phyloP scores from a whole-genome alignment of 805 yeast species.

The Ogataea henricii region DNA sequence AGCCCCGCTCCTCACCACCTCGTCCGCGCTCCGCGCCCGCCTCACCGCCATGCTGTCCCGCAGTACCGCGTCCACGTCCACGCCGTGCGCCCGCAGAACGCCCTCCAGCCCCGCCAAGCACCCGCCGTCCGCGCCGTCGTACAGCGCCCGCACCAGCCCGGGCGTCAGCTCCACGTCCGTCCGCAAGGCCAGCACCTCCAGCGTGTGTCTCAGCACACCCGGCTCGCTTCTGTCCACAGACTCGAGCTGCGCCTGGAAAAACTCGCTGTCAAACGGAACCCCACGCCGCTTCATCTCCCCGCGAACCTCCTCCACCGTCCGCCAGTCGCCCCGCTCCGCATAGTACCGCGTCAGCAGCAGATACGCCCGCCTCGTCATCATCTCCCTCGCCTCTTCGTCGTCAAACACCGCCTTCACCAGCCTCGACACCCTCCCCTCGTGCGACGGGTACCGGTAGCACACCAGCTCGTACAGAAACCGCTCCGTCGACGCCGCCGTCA shows the following conservation, averaged over 20 bases:
- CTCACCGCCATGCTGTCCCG: background rate
- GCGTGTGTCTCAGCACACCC: background rate
- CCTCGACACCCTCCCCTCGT: background rate
- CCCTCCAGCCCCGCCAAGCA: background rate
- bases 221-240: background rate
- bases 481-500: background rate
- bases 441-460: conserved; percentile 1
- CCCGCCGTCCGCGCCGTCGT: background rate
- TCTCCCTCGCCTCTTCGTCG: background rate
- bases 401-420: background rate
- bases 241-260: background rate
- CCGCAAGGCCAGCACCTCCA: background rate
- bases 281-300: background rate
- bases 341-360: conserved; percentile 1
- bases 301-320: background rate
- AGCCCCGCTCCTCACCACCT: background rate
- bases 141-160: background rate
- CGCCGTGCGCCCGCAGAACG: background rate
- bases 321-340: background rate
- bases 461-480: background rate
- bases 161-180: background rate
- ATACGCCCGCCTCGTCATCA: background rate
- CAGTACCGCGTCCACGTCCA: background rate
- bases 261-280: conserved; percentile 1
- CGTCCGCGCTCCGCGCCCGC: conserved; percentile 2